Conservation (phyloP, 129 eudicot genomes). For the Kitagawia praeruptora region DNA sequence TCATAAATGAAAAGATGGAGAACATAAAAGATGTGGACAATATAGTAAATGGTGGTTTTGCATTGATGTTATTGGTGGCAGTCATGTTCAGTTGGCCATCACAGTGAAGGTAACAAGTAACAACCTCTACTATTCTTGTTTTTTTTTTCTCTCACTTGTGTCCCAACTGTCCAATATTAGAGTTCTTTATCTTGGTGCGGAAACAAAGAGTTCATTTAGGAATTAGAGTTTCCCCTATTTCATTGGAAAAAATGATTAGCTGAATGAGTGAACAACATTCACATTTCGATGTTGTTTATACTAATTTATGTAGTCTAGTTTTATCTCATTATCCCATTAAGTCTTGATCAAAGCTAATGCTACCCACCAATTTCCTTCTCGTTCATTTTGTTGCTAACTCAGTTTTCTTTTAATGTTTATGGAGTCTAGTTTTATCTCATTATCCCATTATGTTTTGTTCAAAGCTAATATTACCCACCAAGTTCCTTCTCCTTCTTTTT, state of each 20-base stretch:
- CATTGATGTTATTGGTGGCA: conserved; percentile 45
- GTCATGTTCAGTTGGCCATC: conserved; percentile 63
- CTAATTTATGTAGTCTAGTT: not conserved
- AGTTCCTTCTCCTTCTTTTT: not conserved
- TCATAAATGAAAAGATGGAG: conserved; percentile 38
- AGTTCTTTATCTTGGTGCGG: not conserved
- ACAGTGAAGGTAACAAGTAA: conserved; percentile 54
- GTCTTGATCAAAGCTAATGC: not conserved
- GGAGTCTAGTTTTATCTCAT: not conserved
- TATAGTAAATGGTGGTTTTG: conserved; percentile 62
- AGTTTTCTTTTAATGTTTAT: not conserved
- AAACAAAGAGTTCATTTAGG: not conserved
- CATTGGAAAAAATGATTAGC: not conserved
- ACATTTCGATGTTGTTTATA: not conserved
- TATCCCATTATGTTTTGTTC: not conserved
- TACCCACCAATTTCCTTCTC: not conserved
- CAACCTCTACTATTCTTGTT: conserved; percentile 1
- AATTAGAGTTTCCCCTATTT: not conserved
- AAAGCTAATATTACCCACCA: not conserved
- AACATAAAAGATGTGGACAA: conserved; percentile 43
- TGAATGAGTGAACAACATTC: not conserved
- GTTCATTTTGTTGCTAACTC: not conserved
- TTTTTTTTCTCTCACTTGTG: not conserved
- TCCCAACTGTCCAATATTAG: not conserved
- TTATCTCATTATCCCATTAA: not conserved